phyloP scores from a whole-genome alignment of 2,329 filamentous ascomycete species.

The Alternaria gansuensis region DNA sequence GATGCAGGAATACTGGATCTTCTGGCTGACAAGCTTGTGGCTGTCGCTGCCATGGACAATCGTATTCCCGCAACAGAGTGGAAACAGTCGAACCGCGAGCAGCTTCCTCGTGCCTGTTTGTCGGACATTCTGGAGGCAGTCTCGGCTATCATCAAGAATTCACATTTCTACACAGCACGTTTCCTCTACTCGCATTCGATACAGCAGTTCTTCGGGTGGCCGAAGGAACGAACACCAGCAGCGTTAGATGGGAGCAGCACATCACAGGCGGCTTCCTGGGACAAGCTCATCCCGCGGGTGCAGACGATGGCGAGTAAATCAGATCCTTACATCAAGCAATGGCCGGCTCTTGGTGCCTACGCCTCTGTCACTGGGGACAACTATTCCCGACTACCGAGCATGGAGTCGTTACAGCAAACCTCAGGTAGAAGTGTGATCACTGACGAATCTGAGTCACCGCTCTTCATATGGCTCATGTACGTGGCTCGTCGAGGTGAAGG shows the following conservation, averaged over 20 bases:
- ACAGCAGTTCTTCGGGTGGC: conserved; percentile 46
- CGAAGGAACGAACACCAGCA: conserved; percentile 35
- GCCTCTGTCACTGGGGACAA: conserved; percentile 38
- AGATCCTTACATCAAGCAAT: conserved; percentile 54
- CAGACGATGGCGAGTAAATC: conserved; percentile 52
- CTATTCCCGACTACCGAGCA: conserved; percentile 45
- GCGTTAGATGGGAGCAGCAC: conserved; percentile 33
- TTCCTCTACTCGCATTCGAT: conserved; percentile 57
- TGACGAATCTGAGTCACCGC: conserved; percentile 57
- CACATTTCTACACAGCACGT: conserved; percentile 78
- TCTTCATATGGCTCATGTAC: conserved; percentile 60
- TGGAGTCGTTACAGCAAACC: conserved; percentile 43
- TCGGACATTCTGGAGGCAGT: conserved; percentile 79
- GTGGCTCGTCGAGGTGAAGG: conserved; percentile 55
- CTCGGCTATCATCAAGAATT: conserved; percentile 78
- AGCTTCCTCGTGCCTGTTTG: conserved; percentile 63
- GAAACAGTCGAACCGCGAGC: conserved; percentile 30
- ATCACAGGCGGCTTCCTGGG: conserved; percentile 38
- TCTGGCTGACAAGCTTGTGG: conserved; percentile 74
- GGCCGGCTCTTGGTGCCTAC: conserved; percentile 55
- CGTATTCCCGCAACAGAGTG: conserved; percentile 28
- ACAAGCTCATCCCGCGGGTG: conserved; percentile 51
- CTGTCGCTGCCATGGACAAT: conserved; percentile 44
- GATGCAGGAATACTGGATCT: conserved; percentile 79
- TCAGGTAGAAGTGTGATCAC: conserved; percentile 44